A percentile compares a stretch with the other conserved stretches of the same genome.
Conservation (phyloP, 225 moss, liverwort and hornwort species). For the Pseudoscleropodium purum region DNA sequence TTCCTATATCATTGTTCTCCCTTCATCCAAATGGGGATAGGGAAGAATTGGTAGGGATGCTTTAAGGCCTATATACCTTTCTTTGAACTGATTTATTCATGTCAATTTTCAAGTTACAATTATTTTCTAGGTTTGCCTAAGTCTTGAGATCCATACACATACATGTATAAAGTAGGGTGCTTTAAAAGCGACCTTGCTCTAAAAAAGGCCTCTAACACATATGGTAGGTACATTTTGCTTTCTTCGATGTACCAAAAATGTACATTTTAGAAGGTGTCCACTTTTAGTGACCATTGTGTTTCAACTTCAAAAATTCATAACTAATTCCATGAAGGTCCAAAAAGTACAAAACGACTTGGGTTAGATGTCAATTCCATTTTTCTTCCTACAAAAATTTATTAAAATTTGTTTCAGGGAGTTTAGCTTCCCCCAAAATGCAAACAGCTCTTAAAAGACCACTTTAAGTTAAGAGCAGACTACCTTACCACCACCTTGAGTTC, state of each 20-base stretch:
- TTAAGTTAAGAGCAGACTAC: too few species aligned
- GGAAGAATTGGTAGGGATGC: background rate
- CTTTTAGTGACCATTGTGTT: accelerated
- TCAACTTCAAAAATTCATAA: background rate
- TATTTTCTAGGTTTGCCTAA: accelerated
- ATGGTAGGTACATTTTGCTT: background rate
- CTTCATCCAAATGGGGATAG: accelerated
- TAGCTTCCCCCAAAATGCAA: background rate
- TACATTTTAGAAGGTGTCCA: accelerated
- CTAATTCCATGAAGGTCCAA: background rate
- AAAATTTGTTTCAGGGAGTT: background rate
- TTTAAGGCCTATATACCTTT: background rate
- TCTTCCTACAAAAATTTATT: background rate
- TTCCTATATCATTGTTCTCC: accelerated
- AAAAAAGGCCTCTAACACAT: background rate
- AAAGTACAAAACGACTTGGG: background rate
- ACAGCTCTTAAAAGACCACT: background rate
- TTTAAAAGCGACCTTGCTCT: background rate
- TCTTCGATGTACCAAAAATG: background rate
- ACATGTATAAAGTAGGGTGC: accelerated
- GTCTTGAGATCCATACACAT: background rate
- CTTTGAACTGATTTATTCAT: background rate
- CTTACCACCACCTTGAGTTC: background rate
- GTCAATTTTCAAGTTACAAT: background rate
- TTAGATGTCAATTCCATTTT: background rate